phyloP scores from a whole-genome alignment of 345 rosid genomes.

The Aquilaria yunnanensis region DNA sequence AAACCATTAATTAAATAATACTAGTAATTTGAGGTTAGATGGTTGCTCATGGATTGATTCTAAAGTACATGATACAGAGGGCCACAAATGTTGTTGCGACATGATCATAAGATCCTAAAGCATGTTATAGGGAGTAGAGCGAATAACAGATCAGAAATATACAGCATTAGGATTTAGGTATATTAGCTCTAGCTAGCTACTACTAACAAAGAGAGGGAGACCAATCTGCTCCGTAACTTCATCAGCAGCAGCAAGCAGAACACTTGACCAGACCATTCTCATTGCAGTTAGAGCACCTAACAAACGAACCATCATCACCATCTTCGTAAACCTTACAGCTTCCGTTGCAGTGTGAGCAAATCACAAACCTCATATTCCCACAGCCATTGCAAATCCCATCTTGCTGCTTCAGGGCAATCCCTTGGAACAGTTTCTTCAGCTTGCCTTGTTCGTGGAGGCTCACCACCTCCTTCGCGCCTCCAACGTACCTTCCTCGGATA shows the following conservation, averaged over 20 bases:
- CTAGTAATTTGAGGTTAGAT: no score
- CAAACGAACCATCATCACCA: slow-evolving; percentile 14
- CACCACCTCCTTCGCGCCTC: slow-evolving; percentile 81
- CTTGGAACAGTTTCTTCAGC: slow-evolving; percentile 67
- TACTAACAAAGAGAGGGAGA: no score
- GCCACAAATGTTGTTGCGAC: no score
- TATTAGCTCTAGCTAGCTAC: no score
- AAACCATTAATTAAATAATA: no score
- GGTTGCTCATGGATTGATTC: no score
- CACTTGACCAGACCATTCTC: slow-evolving; percentile 84
- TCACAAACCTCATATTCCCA: slow-evolving; percentile 47
- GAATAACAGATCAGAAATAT: no score
- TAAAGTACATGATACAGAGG: no score
- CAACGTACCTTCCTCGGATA: slow-evolving; percentile 67
- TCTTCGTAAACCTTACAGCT: slow-evolving; percentile 44
- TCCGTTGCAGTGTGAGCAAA: slow-evolving; percentile 71
- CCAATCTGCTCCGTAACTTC: no score
- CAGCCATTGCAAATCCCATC: slow-evolving; percentile 40
- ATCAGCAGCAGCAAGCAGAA: slow-evolving; percentile 36
- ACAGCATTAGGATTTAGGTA: no score
- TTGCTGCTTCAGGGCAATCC: slow-evolving; percentile 24
- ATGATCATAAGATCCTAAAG: no score
- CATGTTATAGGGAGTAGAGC: no score
- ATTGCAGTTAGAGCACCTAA: slow-evolving; percentile 63
- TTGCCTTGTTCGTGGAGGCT: slow-evolving; percentile 72